A percentile compares a stretch with the other conserved stretches of the same genome.
Evolutionary conservation across 2,329 filamentous ascomycete species (phyloP).

Genomic region (Aspergillus awamori): DNA sequence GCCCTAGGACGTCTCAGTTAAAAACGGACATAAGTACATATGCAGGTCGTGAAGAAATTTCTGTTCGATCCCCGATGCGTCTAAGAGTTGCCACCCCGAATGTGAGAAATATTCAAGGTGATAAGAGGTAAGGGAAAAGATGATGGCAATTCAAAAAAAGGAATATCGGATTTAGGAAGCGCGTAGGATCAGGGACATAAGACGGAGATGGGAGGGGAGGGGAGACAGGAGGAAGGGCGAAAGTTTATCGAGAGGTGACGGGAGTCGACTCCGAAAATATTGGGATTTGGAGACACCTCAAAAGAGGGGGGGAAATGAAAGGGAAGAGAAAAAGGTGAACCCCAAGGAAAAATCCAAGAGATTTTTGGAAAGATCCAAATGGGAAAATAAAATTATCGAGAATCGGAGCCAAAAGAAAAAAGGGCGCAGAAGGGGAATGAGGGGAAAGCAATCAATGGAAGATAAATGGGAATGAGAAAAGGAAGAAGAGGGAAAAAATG

Average conservation of each 20-base stretch:
- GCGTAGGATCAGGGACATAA: constrained; percentile 13
- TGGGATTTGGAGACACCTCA: constrained; percentile 1
- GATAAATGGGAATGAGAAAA: constrained; percentile 8
- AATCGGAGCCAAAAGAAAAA: constrained; percentile 2
- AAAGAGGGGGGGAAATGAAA: constrained; percentile 2
- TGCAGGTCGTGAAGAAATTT: constrained; percentile 11
- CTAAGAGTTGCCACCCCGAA: constrained; percentile 5
- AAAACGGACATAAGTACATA: constrained; percentile 25
- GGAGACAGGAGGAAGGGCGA: constrained; percentile 10
- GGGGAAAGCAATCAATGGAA: constrained; percentile 13
- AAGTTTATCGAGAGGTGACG: constrained; percentile 7
- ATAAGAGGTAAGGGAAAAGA: constrained; percentile 8
- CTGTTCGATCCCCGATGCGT: constrained; percentile 9
- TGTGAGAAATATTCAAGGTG: constrained; percentile 4
- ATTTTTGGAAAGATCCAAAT: constrained; percentile 9
- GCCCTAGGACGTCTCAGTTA: constrained; percentile 34
- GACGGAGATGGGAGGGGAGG: constrained; percentile 5
- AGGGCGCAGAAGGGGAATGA: constrained; percentile 8
- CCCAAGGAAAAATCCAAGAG: constrained; percentile 1
- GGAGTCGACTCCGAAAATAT: constrained; percentile 9
- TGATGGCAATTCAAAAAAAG: not conserved
- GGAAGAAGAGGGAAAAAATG: constrained; percentile 8
- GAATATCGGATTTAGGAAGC: not conserved
- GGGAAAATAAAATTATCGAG: constrained; percentile 5
- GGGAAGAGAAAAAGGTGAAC: not conserved